Evolutionary conservation across 495 filamentous ascomycete genomes (phyloP), one percentile per base, ranked within the genome.

Genomic region (Cercophora sp.): DNA sequence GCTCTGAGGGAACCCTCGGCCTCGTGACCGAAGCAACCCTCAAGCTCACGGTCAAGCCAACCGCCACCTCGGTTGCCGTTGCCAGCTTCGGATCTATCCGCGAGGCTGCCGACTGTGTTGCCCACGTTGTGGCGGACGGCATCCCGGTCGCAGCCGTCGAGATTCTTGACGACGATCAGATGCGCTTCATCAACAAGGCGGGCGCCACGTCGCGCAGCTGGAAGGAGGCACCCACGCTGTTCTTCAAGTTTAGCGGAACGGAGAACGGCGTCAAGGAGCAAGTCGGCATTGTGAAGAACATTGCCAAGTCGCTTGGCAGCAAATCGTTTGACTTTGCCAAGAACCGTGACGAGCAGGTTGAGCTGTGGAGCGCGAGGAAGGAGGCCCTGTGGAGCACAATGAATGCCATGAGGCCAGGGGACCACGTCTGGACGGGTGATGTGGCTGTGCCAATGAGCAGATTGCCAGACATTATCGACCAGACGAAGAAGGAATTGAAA

Each of bases 171-270:
- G 91, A 96, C 61, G 86, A 91, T 24, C 89, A 95, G 70, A 97
- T 97, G 92, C 78, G 79, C 52, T 89, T 89, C 55, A 91, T 97
- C 70, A 97, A 97, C 70, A 64, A 76, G 36, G 83, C 85, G 4
- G 88, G 89, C 52, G 79, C 75, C 44, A 96, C 91, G 0, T 73
- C 76, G 5, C 82, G 84, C 45, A 65, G 62, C 8, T 96, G 91
- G 88, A 81, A 79, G 53, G 84, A 86, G 54, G 81, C 81, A 15
- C 91, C 92, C 4, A 96, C 92, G 3, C 71, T 97, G 3, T 96
- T 97, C 72, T 93, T 97, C 79, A 96, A 96, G 64, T 97, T 96
- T 68, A 79, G 82, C 13, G 90, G 91, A 26, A 93, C 89, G 0
- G 76, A 74, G 0, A 71, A 70, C 3, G 80, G 80, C 5, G 89